These are phyloP conservation scores for Tylopilus orsonianus DNA, from an alignment of 1,284 basidiomycete species.

Conservation along the genomic window DNA sequence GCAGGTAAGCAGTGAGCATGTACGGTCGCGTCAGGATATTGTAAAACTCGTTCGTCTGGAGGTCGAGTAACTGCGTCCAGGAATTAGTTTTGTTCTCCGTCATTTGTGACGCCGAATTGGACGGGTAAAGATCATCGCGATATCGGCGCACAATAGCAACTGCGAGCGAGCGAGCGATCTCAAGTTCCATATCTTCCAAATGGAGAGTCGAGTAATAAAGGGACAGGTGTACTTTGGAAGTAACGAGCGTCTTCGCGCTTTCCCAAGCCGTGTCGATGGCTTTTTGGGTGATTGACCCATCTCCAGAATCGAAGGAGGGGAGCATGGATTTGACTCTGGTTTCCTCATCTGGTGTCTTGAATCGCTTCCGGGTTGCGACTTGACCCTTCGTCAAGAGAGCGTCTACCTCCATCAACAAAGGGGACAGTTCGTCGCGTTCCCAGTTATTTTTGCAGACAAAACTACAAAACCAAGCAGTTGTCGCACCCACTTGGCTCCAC, in stretches of 20 bases:
- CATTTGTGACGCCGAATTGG: slow-evolving; percentile 4
- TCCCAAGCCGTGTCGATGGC: slow-evolving; percentile 39
- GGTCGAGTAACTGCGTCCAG: slow-evolving; percentile 37
- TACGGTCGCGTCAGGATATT: slow-evolving; percentile 42
- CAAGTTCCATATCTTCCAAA: slow-evolving; percentile 52
- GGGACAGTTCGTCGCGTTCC: slow-evolving; percentile 37
- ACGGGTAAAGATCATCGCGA: slow-evolving; percentile 17
- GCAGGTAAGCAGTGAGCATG: slow-evolving; percentile 44
- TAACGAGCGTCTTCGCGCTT: slow-evolving; percentile 19
- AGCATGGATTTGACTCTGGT: slow-evolving; percentile 19
- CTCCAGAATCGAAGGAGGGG: slow-evolving; percentile 9
- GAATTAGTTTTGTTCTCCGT: slow-evolving; percentile 2
- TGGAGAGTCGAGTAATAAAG: slow-evolving; percentile 24
- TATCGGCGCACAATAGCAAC: slow-evolving; percentile 46
- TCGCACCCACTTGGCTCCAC: slow-evolving; percentile 31
- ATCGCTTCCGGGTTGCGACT: slow-evolving; percentile 25
- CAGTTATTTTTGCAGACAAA: slow-evolving; percentile 46
- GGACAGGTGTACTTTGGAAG: slow-evolving; percentile 23
- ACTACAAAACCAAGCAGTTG: slow-evolving; percentile 57
- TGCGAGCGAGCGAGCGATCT: slow-evolving; percentile 49
- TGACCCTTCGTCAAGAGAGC: slow-evolving; percentile 36
- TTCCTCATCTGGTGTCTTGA: slow-evolving; percentile 35
- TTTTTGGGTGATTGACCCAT: slow-evolving; percentile 26
- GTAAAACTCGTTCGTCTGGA: slow-evolving; percentile 51
- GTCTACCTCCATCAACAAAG: slow-evolving; percentile 32